Percentiles rank a stretch among this genome's conserved stretches.
phyloP scores from a whole-genome alignment of 345 rosid species.

The Chamaenerion angustifolium region DNA sequence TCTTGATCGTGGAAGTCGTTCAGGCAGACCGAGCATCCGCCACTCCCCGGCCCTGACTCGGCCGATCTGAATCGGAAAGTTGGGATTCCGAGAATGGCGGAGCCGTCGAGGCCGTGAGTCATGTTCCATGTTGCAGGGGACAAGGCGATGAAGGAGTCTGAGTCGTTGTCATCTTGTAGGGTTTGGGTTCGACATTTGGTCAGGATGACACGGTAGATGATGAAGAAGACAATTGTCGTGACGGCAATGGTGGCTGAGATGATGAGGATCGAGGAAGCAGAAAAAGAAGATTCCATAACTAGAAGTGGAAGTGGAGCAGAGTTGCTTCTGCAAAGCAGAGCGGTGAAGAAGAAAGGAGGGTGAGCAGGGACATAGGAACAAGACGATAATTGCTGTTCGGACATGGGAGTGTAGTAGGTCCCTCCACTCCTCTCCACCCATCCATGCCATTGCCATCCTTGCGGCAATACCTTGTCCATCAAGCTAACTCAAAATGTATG shows the following conservation, averaged over 20 bases:
- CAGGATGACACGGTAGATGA: conserved; percentile 26
- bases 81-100: conserved; percentile 38
- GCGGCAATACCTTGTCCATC: no score
- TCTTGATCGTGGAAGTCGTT: conserved; percentile 45
- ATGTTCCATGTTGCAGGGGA: conserved; percentile 39
- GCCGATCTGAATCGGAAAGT: conserved; percentile 22
- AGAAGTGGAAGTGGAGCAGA: no score
- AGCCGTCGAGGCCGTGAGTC: conserved; percentile 34
- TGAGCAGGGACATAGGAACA: no score
- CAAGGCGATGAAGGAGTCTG: conserved; percentile 36
- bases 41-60: conserved; percentile 10
- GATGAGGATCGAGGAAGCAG: conserved; percentile 27
- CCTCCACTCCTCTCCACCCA: no score
- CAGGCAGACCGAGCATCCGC: conserved; percentile 51
- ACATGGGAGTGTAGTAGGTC: no score
- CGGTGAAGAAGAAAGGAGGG: no score
- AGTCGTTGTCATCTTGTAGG: conserved; percentile 14
- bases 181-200: conserved; percentile 29
- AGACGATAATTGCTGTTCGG: no score
- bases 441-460: no score
- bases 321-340: no score
- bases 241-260: conserved; percentile 24
- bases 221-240: conserved; percentile 28
- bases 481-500: no score
- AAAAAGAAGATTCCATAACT: conserved; percentile 1